Conservation (phyloP, 2,329 filamentous ascomycete species). For the Aspergillus sp. region DNA sequence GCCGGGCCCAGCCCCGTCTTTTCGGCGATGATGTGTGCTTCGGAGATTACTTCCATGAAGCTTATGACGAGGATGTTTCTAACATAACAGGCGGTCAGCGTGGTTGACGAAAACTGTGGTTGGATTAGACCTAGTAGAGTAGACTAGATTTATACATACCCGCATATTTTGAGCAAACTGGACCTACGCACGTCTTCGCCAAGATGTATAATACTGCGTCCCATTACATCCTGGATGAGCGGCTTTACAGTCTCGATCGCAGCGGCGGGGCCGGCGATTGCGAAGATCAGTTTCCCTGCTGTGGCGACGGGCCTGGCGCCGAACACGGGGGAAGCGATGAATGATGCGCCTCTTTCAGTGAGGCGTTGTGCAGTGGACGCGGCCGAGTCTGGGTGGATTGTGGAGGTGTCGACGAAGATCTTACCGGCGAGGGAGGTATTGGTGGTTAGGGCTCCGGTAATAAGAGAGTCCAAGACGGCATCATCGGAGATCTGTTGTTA, state of each 20-base stretch:
- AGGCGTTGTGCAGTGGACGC: slow-evolving; percentile 30
- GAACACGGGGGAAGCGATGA: slow-evolving; percentile 52
- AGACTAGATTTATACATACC: too few species aligned
- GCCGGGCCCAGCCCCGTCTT: slow-evolving; percentile 44
- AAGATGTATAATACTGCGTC: slow-evolving; percentile 38
- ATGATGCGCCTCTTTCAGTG: slow-evolving; percentile 29
- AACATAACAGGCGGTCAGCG: too few species aligned
- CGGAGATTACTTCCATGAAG: slow-evolving; percentile 51
- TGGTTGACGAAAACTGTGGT: too few species aligned
- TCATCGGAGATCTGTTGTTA: not conserved
- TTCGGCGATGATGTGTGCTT: slow-evolving; percentile 53
- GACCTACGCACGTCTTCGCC: slow-evolving; percentile 47
- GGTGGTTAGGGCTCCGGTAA: slow-evolving; percentile 39
- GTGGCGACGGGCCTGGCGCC: slow-evolving; percentile 52
- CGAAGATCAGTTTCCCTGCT: slow-evolving; percentile 48
- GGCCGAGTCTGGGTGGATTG: slow-evolving; percentile 50
- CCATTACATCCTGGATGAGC: slow-evolving; percentile 39
- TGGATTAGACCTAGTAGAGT: not conserved
- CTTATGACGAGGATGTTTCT: slow-evolving; percentile 53
- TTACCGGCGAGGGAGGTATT: slow-evolving; percentile 33
- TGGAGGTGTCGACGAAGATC: slow-evolving; percentile 52
- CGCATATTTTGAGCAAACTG: slow-evolving; percentile 48
- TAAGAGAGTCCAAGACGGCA: not conserved
- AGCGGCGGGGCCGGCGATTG: slow-evolving; percentile 45
- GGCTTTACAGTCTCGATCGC: slow-evolving; percentile 37